Evolutionary conservation across 2,329 filamentous ascomycete genomes (phyloP), one percentile per base, ranked within the genome.

Genomic region (Capronia coronata): DNA sequence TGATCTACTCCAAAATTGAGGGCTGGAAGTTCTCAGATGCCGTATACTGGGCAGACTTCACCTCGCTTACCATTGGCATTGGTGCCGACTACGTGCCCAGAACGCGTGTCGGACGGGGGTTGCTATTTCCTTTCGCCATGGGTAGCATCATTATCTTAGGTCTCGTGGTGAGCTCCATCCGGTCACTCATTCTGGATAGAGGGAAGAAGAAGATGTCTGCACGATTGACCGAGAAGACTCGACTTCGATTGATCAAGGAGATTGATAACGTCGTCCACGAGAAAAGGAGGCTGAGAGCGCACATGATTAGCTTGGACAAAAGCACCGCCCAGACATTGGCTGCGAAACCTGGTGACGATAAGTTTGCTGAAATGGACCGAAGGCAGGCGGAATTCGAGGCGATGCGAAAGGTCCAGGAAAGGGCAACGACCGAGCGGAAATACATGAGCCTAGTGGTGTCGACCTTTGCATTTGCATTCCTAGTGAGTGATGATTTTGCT

Each of bases 21-120:
- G 68, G 65, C 11, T 79, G 76, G 76, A 63, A 67, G 27, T 78
- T 71, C 52, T 63, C 79, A 1, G 74, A 79, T 55, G 71, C 71
- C 1, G 70, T 80, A 0, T 80, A 75, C 56, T 80, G 74, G 69
- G 73, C 75, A 1, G 72, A 79, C 54, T 76, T 76, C 39, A 79
- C 77, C 0, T 62, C 78, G 1, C 67, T 80, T 2, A 79, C 77
- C 0, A 69, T 80, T 4, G 77, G 77, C 2, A 66, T 79, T 11
- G 77, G 77, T 10, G 77, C 75, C 18, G 68, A 74, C 48, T 75
- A 71, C 51, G 66, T 69, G 2, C 77, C 77, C 1, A 63, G 59
- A 14, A 78, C 75, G 0, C 70, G 74, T 49, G 59, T 72, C 2
- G 76, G 75, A 2, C 67, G 75, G 29, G 68, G 71, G 2, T 61